Base-by-base conservation (phyloP, 805 yeast genomes). In the Candida krabiensis region DNA sequence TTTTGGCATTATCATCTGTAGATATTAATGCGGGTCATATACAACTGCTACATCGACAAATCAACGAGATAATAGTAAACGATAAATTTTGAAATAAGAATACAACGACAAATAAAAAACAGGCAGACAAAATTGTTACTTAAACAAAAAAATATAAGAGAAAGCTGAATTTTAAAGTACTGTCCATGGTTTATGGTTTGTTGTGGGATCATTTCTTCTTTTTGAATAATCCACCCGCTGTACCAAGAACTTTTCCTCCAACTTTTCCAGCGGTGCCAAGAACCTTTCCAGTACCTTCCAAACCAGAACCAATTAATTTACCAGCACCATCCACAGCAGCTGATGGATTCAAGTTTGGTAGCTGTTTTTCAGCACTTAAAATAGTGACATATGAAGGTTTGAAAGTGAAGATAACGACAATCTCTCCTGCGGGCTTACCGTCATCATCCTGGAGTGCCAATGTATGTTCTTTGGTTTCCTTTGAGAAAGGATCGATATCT, bases 311-410 rank as follows among this genome's bases (percentile, higher is more conserved):
- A 5, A 71, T 50, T 11, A 72, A 67, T 38, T 64, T 70, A 14
- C 71, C 75, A 4, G 75, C 74, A 26, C 76, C 72, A 28, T 68
- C 76, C 26, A 69, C 67, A 6, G 70, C 68, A 6, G 70, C 68
- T 32, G 63, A 31, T 52, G 65, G 45, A 46, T 64, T 47, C 50
- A 64, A 49, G 44, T 66, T 53, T 11, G 70, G 46, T 53, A 75
- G 37, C 34, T 54, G 53, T 43, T 75, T 72, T 35, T 67, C 70
- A 27, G 79, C 64, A 42, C 58, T 54, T 16, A 60, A 40, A 12
- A 53, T 11, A 2, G 64, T 58, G 12, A 88, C 71, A 53, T 83
- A 86, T 30, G 76, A 78, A 2, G 97, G 95, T 47, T 73, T 70
- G 67, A 88, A 89, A 3, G 72, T 58, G 38, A 83, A 67, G 35